Percentiles rank a stretch among this genome's conserved stretches.
phyloP scores from a whole-genome alignment of 2,329 filamentous ascomycete species.

The Trichoderma sp. region DNA sequence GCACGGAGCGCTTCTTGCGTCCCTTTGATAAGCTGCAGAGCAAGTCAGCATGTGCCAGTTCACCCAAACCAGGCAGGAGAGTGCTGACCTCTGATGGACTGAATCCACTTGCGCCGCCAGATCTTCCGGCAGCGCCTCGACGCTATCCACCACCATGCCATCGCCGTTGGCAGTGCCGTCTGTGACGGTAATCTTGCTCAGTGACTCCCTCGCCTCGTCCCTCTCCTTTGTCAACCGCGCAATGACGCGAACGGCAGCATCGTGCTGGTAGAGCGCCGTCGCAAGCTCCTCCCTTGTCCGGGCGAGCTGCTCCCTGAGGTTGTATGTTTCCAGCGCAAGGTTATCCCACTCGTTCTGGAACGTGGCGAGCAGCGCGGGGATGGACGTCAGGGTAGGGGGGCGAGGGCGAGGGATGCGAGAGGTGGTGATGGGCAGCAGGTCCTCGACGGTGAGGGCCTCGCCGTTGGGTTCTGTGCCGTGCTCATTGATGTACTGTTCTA shows the following conservation, averaged over 20 bases:
- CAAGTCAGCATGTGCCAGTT: slow-evolving; percentile 28
- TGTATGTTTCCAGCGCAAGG: slow-evolving; percentile 87
- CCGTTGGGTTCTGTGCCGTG: slow-evolving; percentile 90
- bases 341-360: slow-evolving; percentile 99
- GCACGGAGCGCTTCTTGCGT: slow-evolving; percentile 85
- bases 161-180: slow-evolving; percentile 64
- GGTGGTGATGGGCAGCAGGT: slow-evolving; percentile 85
- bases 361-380: slow-evolving; percentile 87
- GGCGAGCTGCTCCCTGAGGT: slow-evolving; percentile 82
- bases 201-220: slow-evolving; percentile 86
- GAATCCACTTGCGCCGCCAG: slow-evolving; percentile 74
- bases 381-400: slow-evolving; percentile 91
- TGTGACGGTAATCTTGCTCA: slow-evolving; percentile 81
- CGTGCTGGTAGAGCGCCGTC: slow-evolving; percentile 92
- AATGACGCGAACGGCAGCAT: slow-evolving; percentile 95
- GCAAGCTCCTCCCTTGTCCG: slow-evolving; percentile 93
- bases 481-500: slow-evolving; percentile 92
- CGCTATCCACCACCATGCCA: slow-evolving; percentile 86
- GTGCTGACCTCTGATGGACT: slow-evolving; percentile 72
- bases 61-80: neutral
- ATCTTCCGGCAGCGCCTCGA: slow-evolving; percentile 71
- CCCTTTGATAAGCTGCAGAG: slow-evolving; percentile 75
- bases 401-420: slow-evolving; percentile 82
- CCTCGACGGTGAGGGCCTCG: slow-evolving; percentile 79
- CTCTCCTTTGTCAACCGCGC: slow-evolving; percentile 86